Evolutionary conservation across 2,329 filamentous ascomycete genomes (phyloP).

Genomic region (Juglanconis sp.): DNA sequence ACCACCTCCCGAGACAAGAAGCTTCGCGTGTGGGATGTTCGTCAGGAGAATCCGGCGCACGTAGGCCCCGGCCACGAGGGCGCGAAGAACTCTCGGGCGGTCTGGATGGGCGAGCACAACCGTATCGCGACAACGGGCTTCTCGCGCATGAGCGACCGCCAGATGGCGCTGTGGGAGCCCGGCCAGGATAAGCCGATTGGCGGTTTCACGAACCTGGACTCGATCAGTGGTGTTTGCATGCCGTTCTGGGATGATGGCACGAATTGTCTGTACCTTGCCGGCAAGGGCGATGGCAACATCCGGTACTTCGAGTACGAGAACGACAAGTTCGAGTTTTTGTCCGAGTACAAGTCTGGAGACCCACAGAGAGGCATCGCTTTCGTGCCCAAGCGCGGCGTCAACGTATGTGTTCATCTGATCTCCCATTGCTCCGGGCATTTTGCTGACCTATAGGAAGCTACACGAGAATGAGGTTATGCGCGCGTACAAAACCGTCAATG

Average conservation of each 20-base stretch:
- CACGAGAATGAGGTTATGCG: slow-evolving; percentile 97
- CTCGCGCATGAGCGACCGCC: slow-evolving; percentile 96
- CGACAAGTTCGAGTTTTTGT: slow-evolving; percentile 96
- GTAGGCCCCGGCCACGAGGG: slow-evolving; percentile 83
- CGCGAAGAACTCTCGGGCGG: slow-evolving; percentile 94
- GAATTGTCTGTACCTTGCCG: slow-evolving; percentile 91
- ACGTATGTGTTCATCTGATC: slow-evolving; percentile 49
- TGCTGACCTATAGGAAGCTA: slow-evolving; percentile 46
- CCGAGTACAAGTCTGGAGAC: slow-evolving; percentile 94
- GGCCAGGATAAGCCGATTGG: slow-evolving; percentile 82
- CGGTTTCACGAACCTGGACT: slow-evolving; percentile 86
- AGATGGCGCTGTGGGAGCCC: slow-evolving; percentile 93
- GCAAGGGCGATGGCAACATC: slow-evolving; percentile 98
- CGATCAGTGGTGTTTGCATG: slow-evolving; percentile 97
- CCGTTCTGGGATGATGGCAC: slow-evolving; percentile 97
- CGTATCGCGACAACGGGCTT: slow-evolving; percentile 95
- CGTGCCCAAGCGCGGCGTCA: slow-evolving; percentile 89
- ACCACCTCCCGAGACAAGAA: slow-evolving; percentile 99
- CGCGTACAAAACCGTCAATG: slow-evolving; percentile 95
- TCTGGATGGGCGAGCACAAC: slow-evolving; percentile 97
- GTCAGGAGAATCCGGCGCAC: slow-evolving; percentile 83
- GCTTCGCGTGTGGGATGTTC: slow-evolving; percentile 93
- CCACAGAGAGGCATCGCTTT: slow-evolving; percentile 94
- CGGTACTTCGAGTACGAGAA: slow-evolving; percentile 98
- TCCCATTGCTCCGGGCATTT: neutral